phyloP scores from a whole-genome alignment of 2,329 filamentous ascomycete species.

The Penicillium sp. region DNA sequence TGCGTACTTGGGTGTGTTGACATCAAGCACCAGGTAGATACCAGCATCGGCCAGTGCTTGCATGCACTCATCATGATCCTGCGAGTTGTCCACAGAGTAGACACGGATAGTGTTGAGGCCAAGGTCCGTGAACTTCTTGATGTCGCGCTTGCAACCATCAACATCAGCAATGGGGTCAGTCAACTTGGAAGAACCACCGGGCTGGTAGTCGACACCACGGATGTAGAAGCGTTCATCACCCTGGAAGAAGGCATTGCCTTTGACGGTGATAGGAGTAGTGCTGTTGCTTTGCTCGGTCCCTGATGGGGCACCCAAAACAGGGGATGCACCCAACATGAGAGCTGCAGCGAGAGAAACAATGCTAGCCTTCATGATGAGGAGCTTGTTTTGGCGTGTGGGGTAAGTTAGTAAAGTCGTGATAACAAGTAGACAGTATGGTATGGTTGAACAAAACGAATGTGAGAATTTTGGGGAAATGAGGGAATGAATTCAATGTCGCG shows the following conservation, averaged over 20 bases:
- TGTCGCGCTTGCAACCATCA: conserved; percentile 72
- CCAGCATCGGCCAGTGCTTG: conserved; percentile 73
- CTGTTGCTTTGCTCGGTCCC: conserved; percentile 42
- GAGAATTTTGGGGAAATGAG: background rate
- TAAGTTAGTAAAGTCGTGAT: background rate
- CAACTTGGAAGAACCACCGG: conserved; percentile 62
- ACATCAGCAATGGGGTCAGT: conserved; percentile 75
- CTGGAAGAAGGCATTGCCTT: conserved; percentile 68
- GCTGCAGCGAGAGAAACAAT: conserved; percentile 46
- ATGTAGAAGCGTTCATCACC: conserved; percentile 59
- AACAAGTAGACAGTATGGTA: background rate
- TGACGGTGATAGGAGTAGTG: conserved; percentile 59
- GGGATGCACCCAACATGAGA: conserved; percentile 48
- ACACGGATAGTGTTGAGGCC: conserved; percentile 90
- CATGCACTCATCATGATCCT: conserved; percentile 85
- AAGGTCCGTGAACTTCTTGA: conserved; percentile 77
- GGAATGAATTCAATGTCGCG: background rate
- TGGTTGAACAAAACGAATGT: background rate
- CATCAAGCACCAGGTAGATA: conserved; percentile 89
- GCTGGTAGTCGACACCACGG: conserved; percentile 63
- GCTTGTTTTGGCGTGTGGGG: background rate
- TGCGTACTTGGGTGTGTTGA: conserved; percentile 89
- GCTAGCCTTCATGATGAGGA: conserved; percentile 54
- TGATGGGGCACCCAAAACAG: conserved; percentile 46
- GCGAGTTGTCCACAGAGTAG: conserved; percentile 87